Percentiles rank a stretch among this genome's conserved stretches.
These are phyloP conservation scores for Astragalus glycyphyllos DNA, from an alignment of 306 rosid genomes.

Conservation along the genomic window DNA sequence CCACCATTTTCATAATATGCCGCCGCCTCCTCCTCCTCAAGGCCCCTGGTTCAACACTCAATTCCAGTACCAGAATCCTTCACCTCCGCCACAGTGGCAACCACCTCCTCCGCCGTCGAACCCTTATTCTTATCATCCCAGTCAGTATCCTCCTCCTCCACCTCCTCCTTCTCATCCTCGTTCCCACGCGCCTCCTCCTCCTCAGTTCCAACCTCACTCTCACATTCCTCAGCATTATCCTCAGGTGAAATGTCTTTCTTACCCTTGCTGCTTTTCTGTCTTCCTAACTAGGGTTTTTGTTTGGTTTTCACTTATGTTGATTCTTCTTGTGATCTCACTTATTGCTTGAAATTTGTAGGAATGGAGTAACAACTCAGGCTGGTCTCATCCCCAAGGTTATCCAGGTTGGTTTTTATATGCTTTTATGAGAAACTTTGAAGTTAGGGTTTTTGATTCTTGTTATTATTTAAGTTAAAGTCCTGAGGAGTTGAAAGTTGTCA, in stretches of 20 bases:
- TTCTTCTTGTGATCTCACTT: background rate
- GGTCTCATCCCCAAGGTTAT: conserved; percentile 69
- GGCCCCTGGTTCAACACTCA: conserved; percentile 73
- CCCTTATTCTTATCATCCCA: conserved; percentile 65
- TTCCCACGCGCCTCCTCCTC: conserved; percentile 49
- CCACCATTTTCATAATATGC: conserved; percentile 58
- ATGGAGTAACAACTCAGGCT: conserved; percentile 69
- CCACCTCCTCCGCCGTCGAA: conserved; percentile 56
- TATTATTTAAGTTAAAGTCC: background rate
- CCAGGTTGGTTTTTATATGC: conserved; percentile 55
- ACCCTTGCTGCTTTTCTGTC: background rate
- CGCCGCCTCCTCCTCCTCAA: conserved; percentile 62
- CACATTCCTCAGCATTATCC: conserved; percentile 72
- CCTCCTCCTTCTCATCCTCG: conserved; percentile 55
- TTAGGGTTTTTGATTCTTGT: conserved; percentile 33
- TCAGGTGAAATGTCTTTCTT: conserved; percentile 49
- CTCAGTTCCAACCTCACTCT: conserved; percentile 64
- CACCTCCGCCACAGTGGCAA: conserved; percentile 80
- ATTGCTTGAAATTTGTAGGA: conserved; percentile 55
- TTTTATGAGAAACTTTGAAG: background rate
- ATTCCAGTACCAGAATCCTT: conserved; percentile 79
- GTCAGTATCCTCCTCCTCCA: conserved; percentile 64
- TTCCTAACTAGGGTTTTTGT: conserved; percentile 44
- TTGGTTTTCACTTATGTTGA: background rate
- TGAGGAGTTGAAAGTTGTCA: conserved; percentile 11